phyloP scores from a whole-genome alignment of 2,329 filamentous ascomycete species.

The Curvularia lunata region DNA sequence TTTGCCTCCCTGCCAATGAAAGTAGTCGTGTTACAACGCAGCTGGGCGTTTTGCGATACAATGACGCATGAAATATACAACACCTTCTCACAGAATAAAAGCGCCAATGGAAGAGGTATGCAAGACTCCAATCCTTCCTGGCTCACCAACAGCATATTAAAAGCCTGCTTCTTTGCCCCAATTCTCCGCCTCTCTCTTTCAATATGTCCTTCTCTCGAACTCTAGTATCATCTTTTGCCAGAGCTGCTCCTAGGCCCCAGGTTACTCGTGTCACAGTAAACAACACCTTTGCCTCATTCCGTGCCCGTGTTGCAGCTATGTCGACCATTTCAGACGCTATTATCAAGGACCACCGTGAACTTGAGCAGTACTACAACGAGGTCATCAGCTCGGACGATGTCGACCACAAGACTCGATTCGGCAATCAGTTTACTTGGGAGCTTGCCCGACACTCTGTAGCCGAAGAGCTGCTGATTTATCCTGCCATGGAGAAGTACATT shows the following conservation, averaged over 20 bases:
- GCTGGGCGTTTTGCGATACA: slow-evolving; percentile 1
- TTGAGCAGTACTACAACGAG: slow-evolving; percentile 54
- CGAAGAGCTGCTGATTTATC: slow-evolving; percentile 56
- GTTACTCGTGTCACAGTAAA: slow-evolving; percentile 1
- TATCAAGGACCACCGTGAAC: slow-evolving; percentile 51
- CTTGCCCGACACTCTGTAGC: slow-evolving; percentile 59
- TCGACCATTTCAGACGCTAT: slow-evolving; percentile 36
- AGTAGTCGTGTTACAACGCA: neutral
- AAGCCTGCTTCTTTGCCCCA: neutral
- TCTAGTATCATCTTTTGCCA: slow-evolving; percentile 7
- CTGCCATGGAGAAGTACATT: slow-evolving; percentile 47
- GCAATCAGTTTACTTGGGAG: slow-evolving; percentile 62
- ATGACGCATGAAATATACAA: neutral
- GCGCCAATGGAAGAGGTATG: neutral
- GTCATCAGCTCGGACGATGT: slow-evolving; percentile 49
- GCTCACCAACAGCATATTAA: slow-evolving; percentile 1
- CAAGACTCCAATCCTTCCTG: neutral
- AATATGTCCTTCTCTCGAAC: slow-evolving; percentile 17
- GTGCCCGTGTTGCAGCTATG: slow-evolving; percentile 5
- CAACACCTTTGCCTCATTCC: slow-evolving; percentile 11
- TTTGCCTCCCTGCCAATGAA: neutral
- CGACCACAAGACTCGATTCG: slow-evolving; percentile 54
- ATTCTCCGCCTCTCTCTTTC: neutral
- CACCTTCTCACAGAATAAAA: neutral
- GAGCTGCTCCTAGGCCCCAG: slow-evolving; percentile 16